Percentiles rank a stretch among this genome's conserved stretches.
Evolutionary conservation across 306 rosid species (phyloP).

Genomic region (Sphenostylis stenocarpa): DNA sequence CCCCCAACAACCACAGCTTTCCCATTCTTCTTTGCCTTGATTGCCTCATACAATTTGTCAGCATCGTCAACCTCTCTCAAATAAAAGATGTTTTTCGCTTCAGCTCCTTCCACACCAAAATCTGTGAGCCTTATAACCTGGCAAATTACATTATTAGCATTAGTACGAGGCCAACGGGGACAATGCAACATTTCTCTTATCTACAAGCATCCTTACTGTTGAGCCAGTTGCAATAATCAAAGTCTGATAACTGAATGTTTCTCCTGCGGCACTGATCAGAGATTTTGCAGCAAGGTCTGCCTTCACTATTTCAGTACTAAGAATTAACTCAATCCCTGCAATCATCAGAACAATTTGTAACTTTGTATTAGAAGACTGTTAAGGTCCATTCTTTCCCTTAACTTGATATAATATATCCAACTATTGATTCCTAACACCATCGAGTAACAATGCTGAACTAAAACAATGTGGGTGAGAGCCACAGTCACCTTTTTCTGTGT

Average conservation of each 20-base stretch:
- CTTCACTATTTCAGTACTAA: constrained; percentile 80
- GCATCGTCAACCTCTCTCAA: constrained; percentile 96
- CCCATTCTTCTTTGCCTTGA: constrained; percentile 75
- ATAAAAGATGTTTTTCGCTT: constrained; percentile 90
- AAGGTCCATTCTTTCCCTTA: constrained; percentile 12
- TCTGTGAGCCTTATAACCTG: constrained; percentile 86
- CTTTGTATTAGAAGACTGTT: constrained; percentile 27
- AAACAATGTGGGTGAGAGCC: constrained; percentile 14
- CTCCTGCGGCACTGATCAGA: constrained; percentile 68
- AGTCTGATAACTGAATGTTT: constrained; percentile 64
- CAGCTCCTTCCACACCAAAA: constrained; percentile 95
- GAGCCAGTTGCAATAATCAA: constrained; percentile 93
- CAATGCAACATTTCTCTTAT: constrained; percentile 17
- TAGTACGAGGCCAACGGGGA: constrained; percentile 7
- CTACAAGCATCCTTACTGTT: constrained; percentile 52
- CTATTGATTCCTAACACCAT: neutral
- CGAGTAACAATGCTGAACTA: constrained; percentile 2
- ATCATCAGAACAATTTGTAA: constrained; percentile 31
- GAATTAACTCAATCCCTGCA: constrained; percentile 86
- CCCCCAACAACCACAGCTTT: constrained; percentile 97
- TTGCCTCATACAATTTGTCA: constrained; percentile 67
- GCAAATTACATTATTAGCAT: constrained; percentile 13
- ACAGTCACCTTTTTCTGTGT: constrained; percentile 75
- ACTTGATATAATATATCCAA: neutral
- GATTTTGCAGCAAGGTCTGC: constrained; percentile 76